phyloP scores from a whole-genome alignment of 371 early-diverging fungal species.

The Mucor lusitanicus region DNA sequence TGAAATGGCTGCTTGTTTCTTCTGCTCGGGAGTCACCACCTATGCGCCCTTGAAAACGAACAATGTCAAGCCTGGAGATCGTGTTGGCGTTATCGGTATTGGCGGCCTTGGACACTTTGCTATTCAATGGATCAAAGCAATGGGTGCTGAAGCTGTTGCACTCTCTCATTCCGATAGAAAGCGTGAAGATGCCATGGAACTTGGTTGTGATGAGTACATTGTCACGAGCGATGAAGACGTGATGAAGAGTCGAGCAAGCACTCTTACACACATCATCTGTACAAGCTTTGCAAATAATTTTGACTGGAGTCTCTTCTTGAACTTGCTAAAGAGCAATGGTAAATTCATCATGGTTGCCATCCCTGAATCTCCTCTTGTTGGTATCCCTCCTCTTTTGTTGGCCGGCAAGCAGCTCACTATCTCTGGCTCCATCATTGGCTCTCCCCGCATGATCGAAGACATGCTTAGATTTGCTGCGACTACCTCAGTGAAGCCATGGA shows the following conservation, averaged over 20 bases:
- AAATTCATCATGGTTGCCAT: slow-evolving; percentile 56
- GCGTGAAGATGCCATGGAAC: slow-evolving; percentile 32
- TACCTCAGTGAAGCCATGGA: slow-evolving; percentile 60
- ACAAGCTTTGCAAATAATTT: not conserved
- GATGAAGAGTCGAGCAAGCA: not conserved
- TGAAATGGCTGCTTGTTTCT: slow-evolving; percentile 53
- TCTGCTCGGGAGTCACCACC: slow-evolving; percentile 61
- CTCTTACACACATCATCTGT: not conserved
- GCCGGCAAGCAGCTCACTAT: slow-evolving; percentile 40
- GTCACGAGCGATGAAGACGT: slow-evolving; percentile 99
- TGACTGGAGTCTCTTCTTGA: slow-evolving; percentile 25
- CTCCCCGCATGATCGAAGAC: slow-evolving; percentile 43
- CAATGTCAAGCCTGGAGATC: slow-evolving; percentile 47
- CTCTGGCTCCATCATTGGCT: slow-evolving; percentile 67
- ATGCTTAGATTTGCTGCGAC: slow-evolving; percentile 69
- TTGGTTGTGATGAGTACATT: slow-evolving; percentile 97
- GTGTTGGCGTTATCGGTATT: slow-evolving; percentile 59
- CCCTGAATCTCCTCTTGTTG: slow-evolving; percentile 43
- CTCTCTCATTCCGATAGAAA: slow-evolving; percentile 33
- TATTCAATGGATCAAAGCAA: slow-evolving; percentile 54
- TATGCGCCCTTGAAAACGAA: slow-evolving; percentile 59
- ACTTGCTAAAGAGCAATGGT: slow-evolving; percentile 48
- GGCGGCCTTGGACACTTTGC: slow-evolving; percentile 76
- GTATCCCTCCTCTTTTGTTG: not conserved
- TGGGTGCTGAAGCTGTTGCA: slow-evolving; percentile 67